Base-by-base conservation (phyloP, 768 basidiomycete genomes). In the Mycena maculata region DNA sequence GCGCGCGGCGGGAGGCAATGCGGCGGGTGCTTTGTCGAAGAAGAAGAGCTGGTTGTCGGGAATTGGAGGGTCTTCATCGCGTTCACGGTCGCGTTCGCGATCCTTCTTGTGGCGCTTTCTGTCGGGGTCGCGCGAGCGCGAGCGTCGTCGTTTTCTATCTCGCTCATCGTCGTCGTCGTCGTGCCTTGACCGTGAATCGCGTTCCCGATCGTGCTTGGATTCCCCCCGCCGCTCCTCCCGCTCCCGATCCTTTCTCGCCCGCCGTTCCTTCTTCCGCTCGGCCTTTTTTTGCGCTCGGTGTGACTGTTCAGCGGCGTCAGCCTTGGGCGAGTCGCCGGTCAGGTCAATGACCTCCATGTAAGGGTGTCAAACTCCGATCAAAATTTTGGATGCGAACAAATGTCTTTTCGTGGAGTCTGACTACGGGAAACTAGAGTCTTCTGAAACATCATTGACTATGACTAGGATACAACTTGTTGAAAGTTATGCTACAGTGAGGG, bases 1-100 rank as follows among this genome's bases (percentile, higher is more conserved):
- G 23, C 65, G 68, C 23, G 71, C 44, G 36, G 53, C 59, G n/a
- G 74, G 63, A 18, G 81, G 76, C 23, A 87, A 61, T 1, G 77
- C 71, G 13, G 80, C 74, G 4, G 88, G 84, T 6, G 73, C 71
- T 22, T 76, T 73, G 69, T 92, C 91, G 59, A 90, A 72, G 71
- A 82, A 85, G 73, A 89, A 91, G 12, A 86, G 58, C 0, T 58
- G 15, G 3, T 70, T 42, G 27, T 52, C 67, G 30, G 65, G 42
- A 49, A 73, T 68, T 25, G 66, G 63, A 10, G 67, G 38, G 38
- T 49, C 60, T 20, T 68, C 61, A 10, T 68, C 61, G 15, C 41
- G 30, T 3, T 59, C 49, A 16, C 42, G 44, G 30, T 49, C 61
- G 15, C 41, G 30, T 3, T 59, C 49, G 16, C 42, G 44, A 22